Conservation (phyloP, 2,329 filamentous ascomycete species). For the Alternaria conjuncta region DNA sequence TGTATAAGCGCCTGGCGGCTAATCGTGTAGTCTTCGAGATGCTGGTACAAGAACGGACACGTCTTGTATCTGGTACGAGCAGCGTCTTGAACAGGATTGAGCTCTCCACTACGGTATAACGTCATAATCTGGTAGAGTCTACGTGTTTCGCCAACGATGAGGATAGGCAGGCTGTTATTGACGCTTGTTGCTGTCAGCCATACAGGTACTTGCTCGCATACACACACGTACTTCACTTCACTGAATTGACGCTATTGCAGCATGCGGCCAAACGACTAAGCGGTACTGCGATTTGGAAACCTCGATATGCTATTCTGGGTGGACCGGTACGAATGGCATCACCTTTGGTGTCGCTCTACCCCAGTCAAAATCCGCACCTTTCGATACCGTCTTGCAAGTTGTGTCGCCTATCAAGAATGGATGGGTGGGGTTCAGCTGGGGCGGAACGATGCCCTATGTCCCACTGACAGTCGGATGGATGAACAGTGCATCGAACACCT, state of each 20-base stretch:
- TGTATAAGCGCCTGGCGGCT: background rate
- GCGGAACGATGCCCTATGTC: slow-evolving; percentile 58
- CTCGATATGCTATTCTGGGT: slow-evolving; percentile 53
- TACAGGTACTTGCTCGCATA: slow-evolving; percentile 15
- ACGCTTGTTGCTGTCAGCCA: slow-evolving; percentile 11
- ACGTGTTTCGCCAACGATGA: slow-evolving; percentile 22
- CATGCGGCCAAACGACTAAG: slow-evolving; percentile 21
- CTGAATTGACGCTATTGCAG: slow-evolving; percentile 7
- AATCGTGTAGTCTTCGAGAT: slow-evolving; percentile 5
- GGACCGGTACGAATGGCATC: slow-evolving; percentile 47
- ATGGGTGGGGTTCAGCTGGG: slow-evolving; percentile 59
- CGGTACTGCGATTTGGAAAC: slow-evolving; percentile 34
- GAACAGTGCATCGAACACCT: slow-evolving; percentile 48
- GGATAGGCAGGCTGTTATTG: background rate
- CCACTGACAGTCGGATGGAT: slow-evolving; percentile 56
- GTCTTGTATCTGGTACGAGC: slow-evolving; percentile 6
- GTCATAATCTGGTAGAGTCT: background rate
- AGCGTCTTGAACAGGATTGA: slow-evolving; percentile 19
- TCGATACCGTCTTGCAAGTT: slow-evolving; percentile 55
- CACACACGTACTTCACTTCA: background rate
- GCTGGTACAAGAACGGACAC: slow-evolving; percentile 14
- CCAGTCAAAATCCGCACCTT: slow-evolving; percentile 35
- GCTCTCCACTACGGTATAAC: background rate
- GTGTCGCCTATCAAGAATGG: slow-evolving; percentile 53
- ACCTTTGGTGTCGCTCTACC: slow-evolving; percentile 48